A percentile compares a stretch with the other conserved stretches of the same genome.
Conservation (phyloP, 164 flowering plant genomes). For the Vitis riparia region DNA sequence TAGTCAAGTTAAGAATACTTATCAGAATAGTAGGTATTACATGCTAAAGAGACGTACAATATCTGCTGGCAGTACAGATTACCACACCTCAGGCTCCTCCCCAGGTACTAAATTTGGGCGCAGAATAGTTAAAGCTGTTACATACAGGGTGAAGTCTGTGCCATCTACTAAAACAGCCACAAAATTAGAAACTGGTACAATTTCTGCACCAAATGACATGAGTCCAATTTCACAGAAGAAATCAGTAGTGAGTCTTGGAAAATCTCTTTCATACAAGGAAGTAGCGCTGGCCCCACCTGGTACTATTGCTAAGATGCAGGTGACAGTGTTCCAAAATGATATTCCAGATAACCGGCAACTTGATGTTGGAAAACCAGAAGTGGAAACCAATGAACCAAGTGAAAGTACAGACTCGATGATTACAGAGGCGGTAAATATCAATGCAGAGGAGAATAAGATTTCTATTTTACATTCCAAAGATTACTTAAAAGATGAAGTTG, state of each 20-base stretch:
- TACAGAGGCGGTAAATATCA: conserved; percentile 1
- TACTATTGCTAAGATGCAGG: conserved; percentile 61
- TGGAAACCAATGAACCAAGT: conserved; percentile 26
- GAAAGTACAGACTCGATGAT: conserved; percentile 14
- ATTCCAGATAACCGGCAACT: conserved; percentile 27
- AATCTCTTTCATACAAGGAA: conserved; percentile 97
- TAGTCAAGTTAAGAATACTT: conserved; percentile 37
- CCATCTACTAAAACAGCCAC: conserved; percentile 46
- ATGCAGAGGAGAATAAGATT: conserved; percentile 27
- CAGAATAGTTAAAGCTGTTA: conserved; percentile 67
- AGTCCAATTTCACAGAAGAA: conserved; percentile 34
- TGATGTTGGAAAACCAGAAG: conserved; percentile 22
- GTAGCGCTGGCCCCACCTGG: conserved; percentile 98
- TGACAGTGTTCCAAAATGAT: conserved; percentile 34
- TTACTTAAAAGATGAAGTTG: conserved; percentile 24
- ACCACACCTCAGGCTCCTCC: conserved; percentile 51
- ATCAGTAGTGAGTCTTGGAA: conserved; percentile 65
- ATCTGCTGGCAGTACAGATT: conserved; percentile 61
- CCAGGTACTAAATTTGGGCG: conserved; percentile 67
- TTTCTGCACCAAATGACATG: conserved; percentile 31
- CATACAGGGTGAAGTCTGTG: conserved; percentile 83
- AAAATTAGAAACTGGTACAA: conserved; percentile 28
- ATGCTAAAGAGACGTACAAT: conserved; percentile 56
- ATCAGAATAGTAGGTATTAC: conserved; percentile 61
- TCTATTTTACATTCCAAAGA: conserved; percentile 14